Evolutionary conservation across 345 rosid genomes (phyloP).

Genomic region (Balakata baccata): DNA sequence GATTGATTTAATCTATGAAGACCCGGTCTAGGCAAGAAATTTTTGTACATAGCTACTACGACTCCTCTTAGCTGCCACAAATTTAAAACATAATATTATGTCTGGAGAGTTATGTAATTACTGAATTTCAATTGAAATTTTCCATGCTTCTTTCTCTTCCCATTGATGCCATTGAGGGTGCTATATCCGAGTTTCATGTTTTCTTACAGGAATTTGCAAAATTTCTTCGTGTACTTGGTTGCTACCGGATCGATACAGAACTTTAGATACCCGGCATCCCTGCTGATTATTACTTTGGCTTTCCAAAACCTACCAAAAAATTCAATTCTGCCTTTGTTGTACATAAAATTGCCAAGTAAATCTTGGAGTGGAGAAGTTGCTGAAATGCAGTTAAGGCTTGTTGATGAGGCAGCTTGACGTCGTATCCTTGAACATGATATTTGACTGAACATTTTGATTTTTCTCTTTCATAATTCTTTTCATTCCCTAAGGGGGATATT

Average conservation of each 20-base stretch:
- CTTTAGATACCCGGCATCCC: background rate
- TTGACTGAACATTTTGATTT: background rate
- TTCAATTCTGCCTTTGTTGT: constrained; percentile 9
- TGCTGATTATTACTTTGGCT: background rate
- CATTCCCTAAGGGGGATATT: background rate
- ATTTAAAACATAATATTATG: background rate
- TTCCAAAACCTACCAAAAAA: background rate
- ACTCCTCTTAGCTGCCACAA: background rate
- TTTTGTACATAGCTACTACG: background rate
- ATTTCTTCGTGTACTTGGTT: constrained; percentile 79
- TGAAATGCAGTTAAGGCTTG: background rate
- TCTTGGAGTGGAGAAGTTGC: background rate
- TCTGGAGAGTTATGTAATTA: no score
- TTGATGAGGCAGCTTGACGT: background rate
- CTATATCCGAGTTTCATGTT: background rate
- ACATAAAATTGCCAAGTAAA: background rate
- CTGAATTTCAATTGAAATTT: no score
- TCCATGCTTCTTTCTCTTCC: no score
- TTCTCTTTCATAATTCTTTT: constrained; percentile 11
- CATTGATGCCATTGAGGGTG: no score
- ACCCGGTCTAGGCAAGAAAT: no score
- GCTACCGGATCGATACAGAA: constrained; percentile 53
- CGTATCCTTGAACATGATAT: background rate
- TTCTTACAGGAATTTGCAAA: constrained; percentile 64
- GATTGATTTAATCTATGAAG: no score